Percentiles rank a stretch among this genome's conserved stretches.
Evolutionary conservation across 2,329 filamentous ascomycete species (phyloP).

Genomic region (Fusarium haematococcum): DNA sequence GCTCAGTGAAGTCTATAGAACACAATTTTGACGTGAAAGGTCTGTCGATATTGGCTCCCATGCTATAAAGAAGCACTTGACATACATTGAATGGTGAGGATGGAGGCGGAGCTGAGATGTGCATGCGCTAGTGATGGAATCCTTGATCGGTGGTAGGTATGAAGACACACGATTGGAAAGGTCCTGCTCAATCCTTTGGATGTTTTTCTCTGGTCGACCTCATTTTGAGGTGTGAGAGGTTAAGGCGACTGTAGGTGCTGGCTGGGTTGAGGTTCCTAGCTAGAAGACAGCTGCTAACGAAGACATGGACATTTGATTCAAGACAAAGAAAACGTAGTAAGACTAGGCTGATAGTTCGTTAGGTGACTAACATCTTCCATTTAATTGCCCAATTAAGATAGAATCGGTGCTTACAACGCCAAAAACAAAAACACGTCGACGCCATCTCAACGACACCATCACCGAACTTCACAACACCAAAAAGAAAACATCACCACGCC

Average conservation of each 20-base stretch:
- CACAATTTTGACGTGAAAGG: background rate
- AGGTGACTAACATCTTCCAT: background rate
- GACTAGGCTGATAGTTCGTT: background rate
- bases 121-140: background rate
- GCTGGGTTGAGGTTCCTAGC: background rate
- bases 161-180: background rate
- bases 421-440: background rate
- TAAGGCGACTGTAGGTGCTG: background rate
- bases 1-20: background rate
- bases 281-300: background rate
- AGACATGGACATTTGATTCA: background rate
- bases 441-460: background rate
- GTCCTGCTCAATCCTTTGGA: background rate
- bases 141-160: background rate
- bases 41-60: background rate
- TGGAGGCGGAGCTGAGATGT: background rate
- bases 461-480: background rate
- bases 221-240: background rate
- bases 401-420: background rate
- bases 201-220: background rate
- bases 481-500: background rate
- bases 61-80: background rate
- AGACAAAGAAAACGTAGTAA: background rate
- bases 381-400: background rate
- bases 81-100: background rate